phyloP scores from a whole-genome alignment of 2,329 filamentous ascomycete species.

The Sphaerostilbella broomeana region DNA sequence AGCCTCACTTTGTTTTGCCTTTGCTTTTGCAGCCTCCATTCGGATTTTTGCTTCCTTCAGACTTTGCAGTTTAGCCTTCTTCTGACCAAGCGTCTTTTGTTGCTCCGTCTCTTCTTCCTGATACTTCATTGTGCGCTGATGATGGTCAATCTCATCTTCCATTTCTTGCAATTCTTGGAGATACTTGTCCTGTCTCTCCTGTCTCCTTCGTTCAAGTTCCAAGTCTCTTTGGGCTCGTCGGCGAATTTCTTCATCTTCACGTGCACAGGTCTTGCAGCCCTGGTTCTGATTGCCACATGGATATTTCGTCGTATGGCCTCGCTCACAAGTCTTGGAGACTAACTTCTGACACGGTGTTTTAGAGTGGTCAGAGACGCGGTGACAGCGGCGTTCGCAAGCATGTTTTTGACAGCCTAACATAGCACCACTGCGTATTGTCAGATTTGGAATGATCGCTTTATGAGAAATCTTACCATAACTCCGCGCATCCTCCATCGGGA shows the following conservation, averaged over 20 bases:
- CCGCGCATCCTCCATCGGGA: slow-evolving; percentile 63
- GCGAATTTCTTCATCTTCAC: slow-evolving; percentile 40
- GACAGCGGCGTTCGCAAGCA: slow-evolving; percentile 53
- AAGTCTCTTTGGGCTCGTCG: slow-evolving; percentile 39
- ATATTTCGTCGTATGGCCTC: slow-evolving; percentile 42
- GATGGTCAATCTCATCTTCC: slow-evolving; percentile 47
- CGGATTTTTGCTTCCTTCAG: slow-evolving; percentile 28
- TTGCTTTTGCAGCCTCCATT: slow-evolving; percentile 8
- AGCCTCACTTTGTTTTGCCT: slow-evolving; percentile 10
- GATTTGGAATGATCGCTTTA: neutral
- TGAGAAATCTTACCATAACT: slow-evolving; percentile 48
- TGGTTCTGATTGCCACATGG: slow-evolving; percentile 36
- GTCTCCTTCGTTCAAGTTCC: slow-evolving; percentile 43
- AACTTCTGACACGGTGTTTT: slow-evolving; percentile 30
- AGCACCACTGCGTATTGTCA: slow-evolving; percentile 33
- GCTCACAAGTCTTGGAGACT: slow-evolving; percentile 42
- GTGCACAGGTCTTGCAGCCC: slow-evolving; percentile 45
- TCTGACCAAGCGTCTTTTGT: slow-evolving; percentile 37
- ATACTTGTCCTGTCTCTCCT: slow-evolving; percentile 39
- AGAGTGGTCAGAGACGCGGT: slow-evolving; percentile 54
- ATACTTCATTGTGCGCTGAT: slow-evolving; percentile 38
- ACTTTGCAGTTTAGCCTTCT: slow-evolving; percentile 38
- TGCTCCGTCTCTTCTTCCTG: slow-evolving; percentile 38
- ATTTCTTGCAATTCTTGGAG: slow-evolving; percentile 38
- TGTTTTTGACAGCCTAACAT: slow-evolving; percentile 53